Base-by-base conservation (phyloP, 768 basidiomycete species). In the Dioszegia crocea region DNA sequence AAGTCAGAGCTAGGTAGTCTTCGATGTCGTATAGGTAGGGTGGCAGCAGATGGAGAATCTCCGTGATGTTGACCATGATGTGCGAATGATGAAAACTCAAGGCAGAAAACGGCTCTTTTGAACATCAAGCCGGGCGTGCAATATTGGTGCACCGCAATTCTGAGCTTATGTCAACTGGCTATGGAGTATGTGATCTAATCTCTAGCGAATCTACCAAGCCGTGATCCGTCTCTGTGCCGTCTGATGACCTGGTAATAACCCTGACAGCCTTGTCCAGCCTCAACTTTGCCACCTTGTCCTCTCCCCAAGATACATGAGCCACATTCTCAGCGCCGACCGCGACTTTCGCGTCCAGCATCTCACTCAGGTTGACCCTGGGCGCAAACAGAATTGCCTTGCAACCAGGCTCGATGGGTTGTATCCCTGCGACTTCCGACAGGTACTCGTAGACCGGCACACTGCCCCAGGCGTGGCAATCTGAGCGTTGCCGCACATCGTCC, bases 401-500 rank as follows among this genome's bases (percentile, higher is more conserved):
- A 6, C 64, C 67, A 1, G 64, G 56, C 11, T 52, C 56, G 17
- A 65, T 5, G 0, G 63, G 61, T 21, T 53, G 54, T 17, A 68
- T 17, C 14, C 67, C 67, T 1, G 67, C 67, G 1, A 68, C 57
- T 55, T 68, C 67, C 11, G 62, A 63, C 29, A 49, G 47, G 48
- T 51, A 65, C 45, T 68, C 67, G 55, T 63, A 68, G 6, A 64
- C 41, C 21, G 61, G 59, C 27, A 65, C 59, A 40, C 52, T 44
- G 19, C 67, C 62, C 67, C 67, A 68, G n/a, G 64, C 64, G 43
- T 68, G 67, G 40, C 67, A 68, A 40, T 68, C 67, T 24, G 64
- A 66, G 39, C 67, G 47, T 23, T 60, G 59, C 29, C 60, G 39
- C 17, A 68, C 67, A 51, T 65, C 61, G 30, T 68, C 67, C 44